Base-by-base conservation (phyloP, 1,284 basidiomycete genomes). In the Malassezia sympodialis region DNA sequence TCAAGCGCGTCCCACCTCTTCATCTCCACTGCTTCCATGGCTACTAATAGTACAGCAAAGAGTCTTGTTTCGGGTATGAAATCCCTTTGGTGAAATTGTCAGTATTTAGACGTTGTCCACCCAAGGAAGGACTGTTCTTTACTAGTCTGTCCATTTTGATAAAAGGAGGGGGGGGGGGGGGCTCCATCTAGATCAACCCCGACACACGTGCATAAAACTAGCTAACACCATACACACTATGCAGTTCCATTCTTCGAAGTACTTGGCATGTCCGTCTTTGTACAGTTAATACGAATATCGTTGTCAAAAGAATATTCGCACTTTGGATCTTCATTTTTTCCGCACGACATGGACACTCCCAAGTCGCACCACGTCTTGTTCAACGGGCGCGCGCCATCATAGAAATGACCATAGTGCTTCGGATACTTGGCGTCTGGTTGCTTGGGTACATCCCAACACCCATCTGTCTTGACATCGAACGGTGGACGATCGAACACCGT, bases 331-430 rank as follows among this genome's bases (percentile, higher is more conserved):
- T 47, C 34, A n/a, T 41, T 43, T 15, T 34, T 26, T 11, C 48
- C 53, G 28, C 53, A 55, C 11, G 24, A 26, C 15, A 37, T 28
- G 8, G 53, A 40, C 17, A 43, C 27, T 15, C 48, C 53, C 14
- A 8, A 11, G 3, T 55, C 48, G 27, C 53, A 55, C 17, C n/a
- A 55, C 12, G 35, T 26, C 34, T 49, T 21, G 23, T 37, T 24
- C 17, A 49, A 19, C 7, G 53, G 53, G 8, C 47, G 40, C 8
- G 53, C 53, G 1, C 53, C 53, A n/a, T 55, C 53, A 42, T 37
- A 55, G 24, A 24, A 55, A 24, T 55, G 53, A 2, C 39, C 47
- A 19, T 24, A 21, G 21, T 37, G n/a, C 8, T 30, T 31, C 5
- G n/a, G 34, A 48, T 49, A 55, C 41, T 45, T 43, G 15, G 24